Conservation (phyloP, 192 early-diverging fungal species). For the Geranomyces michiganensis region DNA sequence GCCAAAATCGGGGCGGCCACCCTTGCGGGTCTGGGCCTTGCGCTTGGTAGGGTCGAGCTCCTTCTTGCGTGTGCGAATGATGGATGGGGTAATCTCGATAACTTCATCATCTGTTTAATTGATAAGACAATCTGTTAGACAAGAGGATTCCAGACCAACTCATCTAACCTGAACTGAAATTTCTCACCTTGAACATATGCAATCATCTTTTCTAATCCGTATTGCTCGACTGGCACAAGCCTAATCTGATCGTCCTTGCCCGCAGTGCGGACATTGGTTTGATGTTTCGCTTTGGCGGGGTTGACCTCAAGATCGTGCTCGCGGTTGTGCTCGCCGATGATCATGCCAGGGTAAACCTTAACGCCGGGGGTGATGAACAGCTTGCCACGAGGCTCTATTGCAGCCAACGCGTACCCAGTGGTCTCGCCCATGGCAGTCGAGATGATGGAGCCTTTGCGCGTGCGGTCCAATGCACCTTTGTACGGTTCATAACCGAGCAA, state of each 20-base stretch:
- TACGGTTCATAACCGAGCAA: slow-evolving; percentile 73
- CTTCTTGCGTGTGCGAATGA: slow-evolving; percentile 75
- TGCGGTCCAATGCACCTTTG: slow-evolving; percentile 71
- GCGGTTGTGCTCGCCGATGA: slow-evolving; percentile 81
- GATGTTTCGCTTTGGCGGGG: slow-evolving; percentile 78
- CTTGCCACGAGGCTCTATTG: slow-evolving; percentile 77
- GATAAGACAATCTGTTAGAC: slow-evolving; percentile 22
- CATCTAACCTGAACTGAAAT: too few species aligned
- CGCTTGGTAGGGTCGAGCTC: slow-evolving; percentile 70
- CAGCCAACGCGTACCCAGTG: slow-evolving; percentile 74
- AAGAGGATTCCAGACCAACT: slow-evolving; percentile 11
- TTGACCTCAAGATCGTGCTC: slow-evolving; percentile 83
- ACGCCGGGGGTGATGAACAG: slow-evolving; percentile 75
- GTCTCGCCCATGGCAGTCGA: slow-evolving; percentile 68
- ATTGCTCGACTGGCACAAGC: slow-evolving; percentile 66
- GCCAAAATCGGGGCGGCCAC: slow-evolving; percentile 40
- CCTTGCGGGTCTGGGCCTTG: slow-evolving; percentile 45
- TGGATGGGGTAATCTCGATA: slow-evolving; percentile 78
- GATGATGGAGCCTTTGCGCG: slow-evolving; percentile 77
- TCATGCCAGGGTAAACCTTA: slow-evolving; percentile 83
- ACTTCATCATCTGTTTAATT: slow-evolving; percentile 72
- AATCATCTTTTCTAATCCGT: slow-evolving; percentile 76
- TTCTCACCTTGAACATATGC: slow-evolving; percentile 63
- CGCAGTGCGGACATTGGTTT: slow-evolving; percentile 77
- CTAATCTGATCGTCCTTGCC: slow-evolving; percentile 79